Conservation (phyloP, 179 eudicot genomes). For the Beta corolliflora region DNA sequence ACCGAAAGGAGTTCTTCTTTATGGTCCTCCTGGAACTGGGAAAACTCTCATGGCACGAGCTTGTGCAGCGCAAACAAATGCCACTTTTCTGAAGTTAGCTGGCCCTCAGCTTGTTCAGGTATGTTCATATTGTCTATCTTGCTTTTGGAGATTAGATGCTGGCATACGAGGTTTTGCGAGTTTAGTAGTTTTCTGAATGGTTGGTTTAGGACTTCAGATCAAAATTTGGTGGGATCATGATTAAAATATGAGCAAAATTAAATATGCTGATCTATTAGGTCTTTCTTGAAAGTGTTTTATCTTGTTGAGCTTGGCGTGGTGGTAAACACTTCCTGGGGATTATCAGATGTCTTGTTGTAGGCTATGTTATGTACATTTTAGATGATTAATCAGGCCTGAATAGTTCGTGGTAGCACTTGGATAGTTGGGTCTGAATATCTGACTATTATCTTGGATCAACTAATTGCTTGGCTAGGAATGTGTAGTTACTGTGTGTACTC, state of each 20-base stretch:
- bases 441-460: no score
- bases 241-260: not conserved
- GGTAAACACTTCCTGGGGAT: not conserved
- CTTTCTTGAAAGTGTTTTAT: not conserved
- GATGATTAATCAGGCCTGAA: not conserved
- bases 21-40: slow-evolving; percentile 99
- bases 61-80: slow-evolving; percentile 99
- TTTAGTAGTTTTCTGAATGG: no score
- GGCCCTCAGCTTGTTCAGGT: slow-evolving; percentile 99
- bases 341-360: not conserved
- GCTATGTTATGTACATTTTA: not conserved
- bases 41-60: slow-evolving; percentile 99
- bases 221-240: not conserved
- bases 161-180: not conserved
- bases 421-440: not conserved
- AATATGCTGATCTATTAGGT: not conserved
- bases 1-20: slow-evolving; percentile 92
- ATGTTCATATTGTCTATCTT: slow-evolving; percentile 13
- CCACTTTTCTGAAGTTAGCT: slow-evolving; percentile 92
- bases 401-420: not conserved
- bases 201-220: not conserved
- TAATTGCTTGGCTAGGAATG: no score
- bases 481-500: not conserved
- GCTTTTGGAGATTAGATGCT: not conserved
- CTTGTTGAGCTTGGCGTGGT: not conserved